Evolutionary conservation across 345 rosid genomes (phyloP).

Genomic region (Salix dunnii): DNA sequence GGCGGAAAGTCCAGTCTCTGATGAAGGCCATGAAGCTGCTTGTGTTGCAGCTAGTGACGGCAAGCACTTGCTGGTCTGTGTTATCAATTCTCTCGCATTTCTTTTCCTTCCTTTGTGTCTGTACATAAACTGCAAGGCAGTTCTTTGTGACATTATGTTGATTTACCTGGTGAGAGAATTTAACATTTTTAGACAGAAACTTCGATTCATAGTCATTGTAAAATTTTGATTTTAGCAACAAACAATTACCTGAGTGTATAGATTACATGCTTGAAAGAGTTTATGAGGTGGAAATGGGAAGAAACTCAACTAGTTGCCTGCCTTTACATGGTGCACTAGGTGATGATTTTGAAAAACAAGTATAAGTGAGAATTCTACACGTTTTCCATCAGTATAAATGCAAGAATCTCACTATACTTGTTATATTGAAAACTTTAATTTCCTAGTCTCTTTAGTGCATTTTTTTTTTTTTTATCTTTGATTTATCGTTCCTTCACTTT

Average conservation of each 20-base stretch:
- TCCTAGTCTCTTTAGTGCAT: too few species aligned
- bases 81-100: background rate
- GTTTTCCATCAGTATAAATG: too few species aligned
- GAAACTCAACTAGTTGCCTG: too few species aligned
- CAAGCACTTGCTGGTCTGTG: slow-evolving; percentile 1
- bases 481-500: too few species aligned
- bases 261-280: background rate
- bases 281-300: background rate
- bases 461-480: too few species aligned
- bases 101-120: background rate
- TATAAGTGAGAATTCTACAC: too few species aligned
- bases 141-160: background rate
- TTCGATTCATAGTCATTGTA: background rate
- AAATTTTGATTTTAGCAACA: background rate
- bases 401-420: too few species aligned
- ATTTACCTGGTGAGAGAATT: background rate
- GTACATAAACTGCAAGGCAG: background rate
- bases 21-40: slow-evolving; percentile 10
- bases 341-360: background rate
- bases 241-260: background rate
- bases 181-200: background rate
- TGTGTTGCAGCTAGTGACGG: slow-evolving; percentile 1
- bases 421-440: too few species aligned
- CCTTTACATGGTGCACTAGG: background rate
- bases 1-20: background rate